Conservation (phyloP, 2,329 filamentous ascomycete genomes). For the Fusarium aywerte region DNA sequence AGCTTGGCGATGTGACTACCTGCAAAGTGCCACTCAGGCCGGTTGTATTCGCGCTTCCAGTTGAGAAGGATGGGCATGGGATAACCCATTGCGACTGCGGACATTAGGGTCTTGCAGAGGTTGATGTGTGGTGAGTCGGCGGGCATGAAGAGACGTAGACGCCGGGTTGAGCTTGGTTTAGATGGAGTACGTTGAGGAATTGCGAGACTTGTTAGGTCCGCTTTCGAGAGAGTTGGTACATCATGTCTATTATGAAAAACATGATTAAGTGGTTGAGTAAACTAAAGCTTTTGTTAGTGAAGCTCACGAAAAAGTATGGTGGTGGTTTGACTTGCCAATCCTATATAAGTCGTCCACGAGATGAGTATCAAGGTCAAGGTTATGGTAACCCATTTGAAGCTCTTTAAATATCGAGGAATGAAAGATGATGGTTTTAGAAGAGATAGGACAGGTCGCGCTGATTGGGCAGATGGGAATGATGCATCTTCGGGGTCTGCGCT, state of each 20-base stretch:
- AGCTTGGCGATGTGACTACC: constrained; percentile 55
- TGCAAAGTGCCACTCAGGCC: constrained; percentile 51
- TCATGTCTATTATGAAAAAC: neutral
- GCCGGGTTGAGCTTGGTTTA: constrained; percentile 34
- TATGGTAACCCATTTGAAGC: constrained; percentile 7
- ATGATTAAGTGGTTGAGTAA: neutral
- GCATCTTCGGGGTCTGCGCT: constrained; percentile 25
- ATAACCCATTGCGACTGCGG: constrained; percentile 53
- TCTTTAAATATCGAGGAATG: neutral
- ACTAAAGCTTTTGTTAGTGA: constrained; percentile 22
- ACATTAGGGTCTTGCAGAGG: constrained; percentile 55
- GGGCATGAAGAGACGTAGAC: constrained; percentile 53
- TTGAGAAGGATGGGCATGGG: constrained; percentile 52
- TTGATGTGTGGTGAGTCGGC: constrained; percentile 52
- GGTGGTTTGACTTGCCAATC: neutral
- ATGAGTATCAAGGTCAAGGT: constrained; percentile 12
- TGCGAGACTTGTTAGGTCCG: constrained; percentile 21
- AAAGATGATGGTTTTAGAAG: constrained; percentile 4
- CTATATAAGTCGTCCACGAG: constrained; percentile 11
- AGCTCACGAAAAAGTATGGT: fast-evolving
- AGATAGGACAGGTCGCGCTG: constrained; percentile 2
- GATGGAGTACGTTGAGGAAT: constrained; percentile 1
- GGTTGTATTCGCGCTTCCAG: constrained; percentile 54
- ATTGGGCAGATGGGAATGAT: constrained; percentile 12
- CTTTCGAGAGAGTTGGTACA: constrained; percentile 6